These are phyloP conservation scores for Cucurbita ficifolia DNA, from an alignment of 306 rosid species.

Conservation along the genomic window DNA sequence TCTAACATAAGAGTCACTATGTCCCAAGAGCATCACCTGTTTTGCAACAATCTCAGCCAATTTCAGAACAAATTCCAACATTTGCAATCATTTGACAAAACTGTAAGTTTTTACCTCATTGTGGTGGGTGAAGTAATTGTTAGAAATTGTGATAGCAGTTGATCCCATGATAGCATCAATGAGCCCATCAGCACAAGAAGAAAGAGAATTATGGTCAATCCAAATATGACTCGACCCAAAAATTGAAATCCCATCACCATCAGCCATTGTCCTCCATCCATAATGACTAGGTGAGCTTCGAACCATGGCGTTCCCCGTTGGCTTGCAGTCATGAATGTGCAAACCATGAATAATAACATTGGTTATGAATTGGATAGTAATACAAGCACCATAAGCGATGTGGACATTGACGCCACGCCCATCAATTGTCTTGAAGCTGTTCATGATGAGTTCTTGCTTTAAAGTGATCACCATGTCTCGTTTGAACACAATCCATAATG, in stretches of 20 bases:
- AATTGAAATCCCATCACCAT: slow-evolving; percentile 76
- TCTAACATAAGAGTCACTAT: slow-evolving; percentile 67
- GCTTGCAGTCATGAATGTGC: slow-evolving; percentile 73
- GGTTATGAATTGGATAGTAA: slow-evolving; percentile 70
- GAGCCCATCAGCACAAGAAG: slow-evolving; percentile 83
- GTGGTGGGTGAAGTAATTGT: slow-evolving; percentile 84
- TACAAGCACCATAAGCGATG: slow-evolving; percentile 81
- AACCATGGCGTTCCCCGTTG: slow-evolving; percentile 89
- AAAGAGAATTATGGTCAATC: slow-evolving; percentile 82
- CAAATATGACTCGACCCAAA: slow-evolving; percentile 80
- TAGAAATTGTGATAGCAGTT: slow-evolving; percentile 80
- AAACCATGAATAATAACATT: slow-evolving; percentile 85
- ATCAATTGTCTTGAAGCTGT: slow-evolving; percentile 93
- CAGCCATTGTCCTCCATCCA: slow-evolving; percentile 93
- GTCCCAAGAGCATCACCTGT: slow-evolving; percentile 88
- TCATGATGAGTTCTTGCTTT: slow-evolving; percentile 83
- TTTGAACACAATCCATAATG: slow-evolving; percentile 93
- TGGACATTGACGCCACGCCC: slow-evolving; percentile 80
- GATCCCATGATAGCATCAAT: slow-evolving; percentile 88
- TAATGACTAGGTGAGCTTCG: slow-evolving; percentile 85
- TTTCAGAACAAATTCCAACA: neutral
- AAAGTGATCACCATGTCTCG: slow-evolving; percentile 88
- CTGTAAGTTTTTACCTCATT: slow-evolving; percentile 44
- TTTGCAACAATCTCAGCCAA: neutral
- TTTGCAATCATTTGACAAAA: neutral